These are phyloP conservation scores for Arxiozyma slooffiae DNA, from an alignment of 1,139 yeast species.

Conservation along the genomic window DNA sequence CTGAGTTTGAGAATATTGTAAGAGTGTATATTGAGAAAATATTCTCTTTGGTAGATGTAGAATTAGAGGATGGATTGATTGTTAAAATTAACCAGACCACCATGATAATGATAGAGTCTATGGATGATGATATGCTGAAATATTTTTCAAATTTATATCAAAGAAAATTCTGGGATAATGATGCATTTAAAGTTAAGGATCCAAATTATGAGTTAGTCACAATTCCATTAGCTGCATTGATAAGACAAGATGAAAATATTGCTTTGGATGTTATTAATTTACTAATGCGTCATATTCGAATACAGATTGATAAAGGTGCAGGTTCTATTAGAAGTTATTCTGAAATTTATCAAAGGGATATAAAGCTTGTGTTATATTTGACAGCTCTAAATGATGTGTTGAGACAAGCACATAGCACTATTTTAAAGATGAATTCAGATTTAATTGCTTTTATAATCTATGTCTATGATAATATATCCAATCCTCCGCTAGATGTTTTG, in stretches of 20 bases:
- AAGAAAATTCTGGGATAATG: conserved; percentile 55
- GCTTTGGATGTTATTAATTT: conserved; percentile 33
- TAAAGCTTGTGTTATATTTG: conserved; percentile 66
- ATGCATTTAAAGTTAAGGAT: conserved; percentile 37
- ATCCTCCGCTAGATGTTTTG: conserved; percentile 45
- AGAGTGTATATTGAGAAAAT: conserved; percentile 50
- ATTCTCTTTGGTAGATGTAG: conserved; percentile 56
- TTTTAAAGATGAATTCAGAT: conserved; percentile 40
- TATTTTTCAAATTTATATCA: conserved; percentile 34
- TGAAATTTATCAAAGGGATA: conserved; percentile 68
- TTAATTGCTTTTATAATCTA: conserved; percentile 43
- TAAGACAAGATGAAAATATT: conserved; percentile 40
- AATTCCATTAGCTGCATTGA: conserved; percentile 58
- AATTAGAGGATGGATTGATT: conserved; percentile 49
- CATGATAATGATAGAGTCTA: conserved; percentile 57
- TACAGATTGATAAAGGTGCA: conserved; percentile 76
- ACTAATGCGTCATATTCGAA: conserved; percentile 37
- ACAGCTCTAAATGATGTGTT: conserved; percentile 61
- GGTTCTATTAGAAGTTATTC: conserved; percentile 64
- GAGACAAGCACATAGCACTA: conserved; percentile 53
- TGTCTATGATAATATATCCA: conserved; percentile 52
- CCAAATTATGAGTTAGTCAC: conserved; percentile 36
- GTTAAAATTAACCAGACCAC: conserved; percentile 53
- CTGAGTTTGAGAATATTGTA: conserved; percentile 56
- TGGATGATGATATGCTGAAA: conserved; percentile 52